These are phyloP conservation scores for Echium plantagineum DNA, from an alignment of 257 asterid genomes.

Conservation along the genomic window DNA sequence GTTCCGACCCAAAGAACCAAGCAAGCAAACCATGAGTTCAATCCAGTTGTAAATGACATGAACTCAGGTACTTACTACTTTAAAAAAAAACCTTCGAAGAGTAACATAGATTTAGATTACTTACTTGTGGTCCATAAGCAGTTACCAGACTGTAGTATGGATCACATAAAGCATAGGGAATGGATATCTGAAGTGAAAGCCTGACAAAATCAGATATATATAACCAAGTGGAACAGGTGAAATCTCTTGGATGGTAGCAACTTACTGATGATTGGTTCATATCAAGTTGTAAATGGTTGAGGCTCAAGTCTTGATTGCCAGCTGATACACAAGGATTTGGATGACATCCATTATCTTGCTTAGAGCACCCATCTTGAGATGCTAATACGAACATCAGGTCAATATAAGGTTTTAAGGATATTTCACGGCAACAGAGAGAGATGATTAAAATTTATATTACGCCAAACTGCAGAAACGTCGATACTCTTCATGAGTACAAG, in stretches of 20 bases:
- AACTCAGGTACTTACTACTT: background rate
- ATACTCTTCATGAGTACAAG: too few species aligned
- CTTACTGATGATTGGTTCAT: slow-evolving; percentile 57
- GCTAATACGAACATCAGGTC: slow-evolving; percentile 5
- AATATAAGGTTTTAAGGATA: background rate
- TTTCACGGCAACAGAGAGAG: too few species aligned
- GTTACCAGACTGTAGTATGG: slow-evolving; percentile 47
- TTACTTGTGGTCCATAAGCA: slow-evolving; percentile 76
- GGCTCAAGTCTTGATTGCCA: slow-evolving; percentile 37
- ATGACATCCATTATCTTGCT: slow-evolving; percentile 30
- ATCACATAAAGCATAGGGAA: slow-evolving; percentile 53
- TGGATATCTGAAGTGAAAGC: slow-evolving; percentile 26
- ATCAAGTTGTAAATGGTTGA: slow-evolving; percentile 38
- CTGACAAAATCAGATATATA: slow-evolving; percentile 4
- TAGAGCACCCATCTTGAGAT: slow-evolving; percentile 45
- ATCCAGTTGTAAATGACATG: background rate
- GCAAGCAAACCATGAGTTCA: too few species aligned
- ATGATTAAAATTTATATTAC: too few species aligned
- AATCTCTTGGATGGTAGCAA: slow-evolving; percentile 1
- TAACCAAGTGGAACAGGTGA: background rate
- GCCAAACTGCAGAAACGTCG: too few species aligned
- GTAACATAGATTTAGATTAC: slow-evolving; percentile 7
- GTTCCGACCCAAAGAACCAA: background rate
- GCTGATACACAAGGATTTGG: slow-evolving; percentile 34
- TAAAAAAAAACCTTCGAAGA: too few species aligned